A percentile compares a stretch with the other conserved stretches of the same genome.
Conservation (phyloP, 2,329 filamentous ascomycete species). For the Calonectria naviculata region DNA sequence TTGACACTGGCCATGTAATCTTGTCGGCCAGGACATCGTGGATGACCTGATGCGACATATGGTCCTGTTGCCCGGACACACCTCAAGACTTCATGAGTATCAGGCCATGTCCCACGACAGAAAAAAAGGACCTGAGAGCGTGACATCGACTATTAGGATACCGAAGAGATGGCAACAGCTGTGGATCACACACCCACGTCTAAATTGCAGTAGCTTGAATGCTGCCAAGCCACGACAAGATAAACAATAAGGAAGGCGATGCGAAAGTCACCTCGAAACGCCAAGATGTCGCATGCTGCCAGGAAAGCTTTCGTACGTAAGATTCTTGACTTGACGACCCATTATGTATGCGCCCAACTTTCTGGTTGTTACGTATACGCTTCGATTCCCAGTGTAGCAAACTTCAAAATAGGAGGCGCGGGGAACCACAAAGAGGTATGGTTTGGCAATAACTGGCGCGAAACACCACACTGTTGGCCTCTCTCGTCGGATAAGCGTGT, state of each 20-base stretch:
- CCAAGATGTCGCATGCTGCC: constrained; percentile 14
- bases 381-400: neutral
- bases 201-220: constrained; percentile 23
- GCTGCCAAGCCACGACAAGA: constrained; percentile 15
- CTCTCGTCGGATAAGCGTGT: constrained; percentile 12
- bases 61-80: constrained; percentile 11
- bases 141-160: constrained; percentile 14
- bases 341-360: constrained; percentile 27
- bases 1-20: constrained; percentile 13
- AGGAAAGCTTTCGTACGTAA: constrained; percentile 8
- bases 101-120: constrained; percentile 30
- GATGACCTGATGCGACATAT: constrained; percentile 24
- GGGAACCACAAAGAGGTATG: constrained; percentile 2
- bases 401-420: constrained; percentile 2
- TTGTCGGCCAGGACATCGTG: constrained; percentile 25
- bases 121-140: constrained; percentile 4
- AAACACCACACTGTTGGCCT: constrained; percentile 15
- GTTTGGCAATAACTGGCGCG: constrained; percentile 3
- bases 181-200: constrained; percentile 2
- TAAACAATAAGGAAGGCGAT: constrained; percentile 12
- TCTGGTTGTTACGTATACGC: constrained; percentile 1
- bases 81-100: constrained; percentile 23
- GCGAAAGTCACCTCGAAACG: constrained; percentile 4
- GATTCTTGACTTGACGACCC: constrained; percentile 19
- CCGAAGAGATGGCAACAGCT: constrained; percentile 7